phyloP scores from a whole-genome alignment of 2,329 filamentous ascomycete species.

The Bisporella sp. region DNA sequence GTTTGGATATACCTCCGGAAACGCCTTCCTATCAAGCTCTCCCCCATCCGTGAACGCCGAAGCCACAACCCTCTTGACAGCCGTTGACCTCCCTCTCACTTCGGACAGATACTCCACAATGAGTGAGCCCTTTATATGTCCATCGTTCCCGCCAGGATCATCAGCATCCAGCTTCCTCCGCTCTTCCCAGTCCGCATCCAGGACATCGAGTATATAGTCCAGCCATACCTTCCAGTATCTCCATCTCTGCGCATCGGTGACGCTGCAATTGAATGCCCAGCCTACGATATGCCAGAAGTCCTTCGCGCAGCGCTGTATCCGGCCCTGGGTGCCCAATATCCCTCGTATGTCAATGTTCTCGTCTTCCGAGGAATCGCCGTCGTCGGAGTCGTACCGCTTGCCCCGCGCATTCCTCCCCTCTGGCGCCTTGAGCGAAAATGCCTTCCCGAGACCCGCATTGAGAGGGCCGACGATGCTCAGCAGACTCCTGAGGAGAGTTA shows the following conservation, averaged over 20 bases:
- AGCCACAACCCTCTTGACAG: constrained; percentile 46
- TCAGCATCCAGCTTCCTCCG: constrained; percentile 29
- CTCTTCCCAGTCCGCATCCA: constrained; percentile 64
- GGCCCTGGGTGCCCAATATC: constrained; percentile 54
- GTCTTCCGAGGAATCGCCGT: constrained; percentile 34
- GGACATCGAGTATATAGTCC: constrained; percentile 67
- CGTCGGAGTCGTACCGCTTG: constrained; percentile 19
- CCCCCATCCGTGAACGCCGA: constrained; percentile 62
- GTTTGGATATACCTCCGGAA: constrained; percentile 59
- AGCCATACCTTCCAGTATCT: constrained; percentile 75
- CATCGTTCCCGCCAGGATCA: constrained; percentile 37
- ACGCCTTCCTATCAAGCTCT: constrained; percentile 44
- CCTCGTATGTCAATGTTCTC: constrained; percentile 42
- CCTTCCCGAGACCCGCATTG: constrained; percentile 61
- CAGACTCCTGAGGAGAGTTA: constrained; percentile 64
- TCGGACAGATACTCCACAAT: constrained; percentile 44
- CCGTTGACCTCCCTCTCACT: constrained; percentile 34
- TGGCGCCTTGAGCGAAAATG: constrained; percentile 57
- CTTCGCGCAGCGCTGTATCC: constrained; percentile 67
- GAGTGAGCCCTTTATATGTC: constrained; percentile 40
- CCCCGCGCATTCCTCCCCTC: constrained; percentile 19
- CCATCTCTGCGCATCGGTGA: constrained; percentile 68
- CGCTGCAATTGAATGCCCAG: constrained; percentile 90
- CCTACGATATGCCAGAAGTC: constrained; percentile 88
- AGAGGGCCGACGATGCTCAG: constrained; percentile 59